Evolutionary conservation across 352 stramenopile genomes (phyloP).

Genomic region (Phytophthora vignae): DNA sequence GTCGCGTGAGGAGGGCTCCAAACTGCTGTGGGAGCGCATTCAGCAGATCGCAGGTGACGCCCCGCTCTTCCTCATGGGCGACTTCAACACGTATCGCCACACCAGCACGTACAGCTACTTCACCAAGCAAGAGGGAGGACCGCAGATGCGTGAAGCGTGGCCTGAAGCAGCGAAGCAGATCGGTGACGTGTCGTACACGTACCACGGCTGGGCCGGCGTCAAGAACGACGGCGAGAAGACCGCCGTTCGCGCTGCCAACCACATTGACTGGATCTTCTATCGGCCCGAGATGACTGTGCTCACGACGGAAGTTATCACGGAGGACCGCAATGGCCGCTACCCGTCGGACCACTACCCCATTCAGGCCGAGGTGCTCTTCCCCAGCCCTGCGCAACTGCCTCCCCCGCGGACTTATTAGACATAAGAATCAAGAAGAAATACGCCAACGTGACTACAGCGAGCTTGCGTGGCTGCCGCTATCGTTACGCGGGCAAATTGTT

Average conservation of each 20-base stretch:
- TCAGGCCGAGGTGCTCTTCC: slow-evolving; percentile 82
- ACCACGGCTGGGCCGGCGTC: slow-evolving; percentile 88
- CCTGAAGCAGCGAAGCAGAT: slow-evolving; percentile 69
- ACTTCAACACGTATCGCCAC: slow-evolving; percentile 90
- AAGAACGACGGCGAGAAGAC: slow-evolving; percentile 82
- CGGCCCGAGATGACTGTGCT: slow-evolving; percentile 81
- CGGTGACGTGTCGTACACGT: slow-evolving; percentile 85
- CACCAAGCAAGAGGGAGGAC: slow-evolving; percentile 64
- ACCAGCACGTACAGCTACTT: slow-evolving; percentile 86
- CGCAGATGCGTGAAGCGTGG: slow-evolving; percentile 79
- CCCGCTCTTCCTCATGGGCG: slow-evolving; percentile 82
- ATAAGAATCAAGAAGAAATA: slow-evolving; percentile 31
- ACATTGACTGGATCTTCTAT: slow-evolving; percentile 93
- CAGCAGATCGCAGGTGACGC: slow-evolving; percentile 58
- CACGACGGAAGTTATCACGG: slow-evolving; percentile 83
- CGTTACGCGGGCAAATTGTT: slow-evolving; percentile 27
- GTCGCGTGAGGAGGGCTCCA: slow-evolving; percentile 64
- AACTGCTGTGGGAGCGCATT: slow-evolving; percentile 72
- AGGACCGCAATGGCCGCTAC: slow-evolving; percentile 81
- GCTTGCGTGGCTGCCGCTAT: slow-evolving; percentile 7
- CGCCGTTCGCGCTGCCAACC: slow-evolving; percentile 73
- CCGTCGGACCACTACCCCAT: slow-evolving; percentile 91
- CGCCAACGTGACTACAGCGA: slow-evolving; percentile 23
- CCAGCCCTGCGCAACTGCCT: slow-evolving; percentile 61
- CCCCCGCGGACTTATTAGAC: slow-evolving; percentile 41